A percentile compares a stretch with the other conserved stretches of the same genome.
These are phyloP conservation scores for Cytospora leucostoma DNA, from an alignment of 2,329 filamentous ascomycete species.

Conservation along the genomic window DNA sequence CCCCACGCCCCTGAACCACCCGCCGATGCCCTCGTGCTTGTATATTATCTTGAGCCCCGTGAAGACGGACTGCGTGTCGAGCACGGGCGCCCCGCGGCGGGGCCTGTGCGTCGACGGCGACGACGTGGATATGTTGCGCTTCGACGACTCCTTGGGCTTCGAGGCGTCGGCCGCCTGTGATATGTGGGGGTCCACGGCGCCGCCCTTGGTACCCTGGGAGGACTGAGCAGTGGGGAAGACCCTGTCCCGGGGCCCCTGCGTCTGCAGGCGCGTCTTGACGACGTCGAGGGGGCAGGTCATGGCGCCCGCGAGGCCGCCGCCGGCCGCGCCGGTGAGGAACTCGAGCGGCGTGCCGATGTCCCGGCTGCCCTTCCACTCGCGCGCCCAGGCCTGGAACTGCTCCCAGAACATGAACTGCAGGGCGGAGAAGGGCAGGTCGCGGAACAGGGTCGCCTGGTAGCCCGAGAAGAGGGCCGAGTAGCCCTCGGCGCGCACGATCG, in stretches of 20 bases:
- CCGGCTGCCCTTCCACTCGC: slow-evolving; percentile 72
- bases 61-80: slow-evolving; percentile 88
- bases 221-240: slow-evolving; percentile 17
- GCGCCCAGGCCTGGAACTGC: slow-evolving; percentile 82
- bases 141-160: slow-evolving; percentile 50
- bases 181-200: slow-evolving; percentile 25
- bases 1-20: slow-evolving; percentile 93
- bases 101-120: slow-evolving; percentile 83
- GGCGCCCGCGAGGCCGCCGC: slow-evolving; percentile 89
- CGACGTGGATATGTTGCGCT: slow-evolving; percentile 82
- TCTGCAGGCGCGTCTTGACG: slow-evolving; percentile 95
- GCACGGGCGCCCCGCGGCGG: slow-evolving; percentile 73
- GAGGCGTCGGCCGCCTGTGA: slow-evolving; percentile 34
- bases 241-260: slow-evolving; percentile 56
- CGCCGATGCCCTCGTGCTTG: slow-evolving; percentile 79
- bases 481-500: slow-evolving; percentile 82
- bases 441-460: slow-evolving; percentile 94
- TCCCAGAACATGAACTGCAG: slow-evolving; percentile 99
- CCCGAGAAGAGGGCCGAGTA: slow-evolving; percentile 86
- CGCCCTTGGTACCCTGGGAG: slow-evolving; percentile 26
- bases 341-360: slow-evolving; percentile 87
- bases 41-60: slow-evolving; percentile 87
- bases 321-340: slow-evolving; percentile 83
- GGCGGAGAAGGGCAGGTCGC: slow-evolving; percentile 93
- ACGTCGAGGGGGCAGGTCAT: slow-evolving; percentile 96